phyloP scores from a whole-genome alignment of 139 green algal species.

The Chlamydomonas sphaeroides region DNA sequence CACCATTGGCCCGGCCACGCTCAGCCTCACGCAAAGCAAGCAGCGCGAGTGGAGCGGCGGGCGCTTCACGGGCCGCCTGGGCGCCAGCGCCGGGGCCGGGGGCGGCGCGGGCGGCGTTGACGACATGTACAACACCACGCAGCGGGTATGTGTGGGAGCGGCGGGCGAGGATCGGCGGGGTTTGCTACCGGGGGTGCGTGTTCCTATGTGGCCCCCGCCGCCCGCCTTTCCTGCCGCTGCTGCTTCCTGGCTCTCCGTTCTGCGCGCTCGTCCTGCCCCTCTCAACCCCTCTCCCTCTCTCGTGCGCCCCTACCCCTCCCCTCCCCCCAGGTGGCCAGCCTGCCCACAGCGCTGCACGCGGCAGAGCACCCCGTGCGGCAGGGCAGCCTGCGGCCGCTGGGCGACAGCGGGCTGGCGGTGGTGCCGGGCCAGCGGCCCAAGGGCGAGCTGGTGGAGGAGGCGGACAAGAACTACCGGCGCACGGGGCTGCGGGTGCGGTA shows the following conservation, averaged over 20 bases:
- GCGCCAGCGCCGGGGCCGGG: no score
- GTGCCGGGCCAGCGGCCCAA: constrained; percentile 15
- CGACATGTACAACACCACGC: constrained; percentile 22
- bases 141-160: not conserved
- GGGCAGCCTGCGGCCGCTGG: not conserved
- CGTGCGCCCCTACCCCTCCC: no score
- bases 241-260: no score
- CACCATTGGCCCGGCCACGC: not conserved
- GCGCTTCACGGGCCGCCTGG: no score
- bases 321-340: not conserved
- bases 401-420: constrained; percentile 22
- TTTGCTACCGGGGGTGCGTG: not conserved
- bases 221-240: no score
- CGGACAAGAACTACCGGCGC: constrained; percentile 27
- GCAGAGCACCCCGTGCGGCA: not conserved
- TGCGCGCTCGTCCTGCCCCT: not conserved
- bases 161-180: not conserved
- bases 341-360: not conserved
- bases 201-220: not conserved
- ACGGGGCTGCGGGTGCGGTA: constrained; percentile 17
- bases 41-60: constrained; percentile 7
- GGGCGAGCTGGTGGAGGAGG: not conserved
- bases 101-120: not conserved
- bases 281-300: no score
- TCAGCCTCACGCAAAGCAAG: not conserved